Base-by-base conservation (phyloP, 495 filamentous ascomycete genomes). In the Penicillium mononematosum region DNA sequence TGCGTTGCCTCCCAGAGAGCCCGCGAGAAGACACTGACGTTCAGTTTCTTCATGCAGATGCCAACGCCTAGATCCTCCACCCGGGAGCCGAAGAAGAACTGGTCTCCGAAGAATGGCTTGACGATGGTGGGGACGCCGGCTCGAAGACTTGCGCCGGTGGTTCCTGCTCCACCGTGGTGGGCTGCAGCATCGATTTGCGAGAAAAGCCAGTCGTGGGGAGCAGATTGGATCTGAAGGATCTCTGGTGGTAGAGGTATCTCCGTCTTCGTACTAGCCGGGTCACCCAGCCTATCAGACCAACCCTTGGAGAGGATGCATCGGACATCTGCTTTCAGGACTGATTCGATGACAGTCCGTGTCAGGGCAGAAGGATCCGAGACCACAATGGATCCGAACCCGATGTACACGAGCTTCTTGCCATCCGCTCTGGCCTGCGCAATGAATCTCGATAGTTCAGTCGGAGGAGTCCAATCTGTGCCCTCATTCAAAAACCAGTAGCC, bases 401-500 rank as follows among this genome's bases (percentile, higher is more conserved):
- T 90, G 57, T 98, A 98, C 16, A 98, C 94, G 6, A 98, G 73
- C 78, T 92, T 96, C 75, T 96, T 96, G 39, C 80, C 81, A 60
- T 97, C 93, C 9, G 68, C 70, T 5, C 92, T 82, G 1, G 94
- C 95, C 56, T 84, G 83, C 16, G 77, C 67, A 64, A 98, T 97
- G 65, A 98, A 98, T 5, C 82, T 81, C 16, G 75, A 71, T 16
- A 98, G 82, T 56, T 93, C 91, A 25, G 76, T 66, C 0, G 91
- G 85, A 3, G 95, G 91, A 25, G 78, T 77, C 86, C 88, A 97
- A 45, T 83, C 73, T n/a, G 74, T 72, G 19, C 82, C 86, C 71
- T 96, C 91, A 59, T 93, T 89, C 43, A 98, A 78, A 70, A 97
- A 98, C 94, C 94, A 98, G 70, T 98, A 98, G 3, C 94, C 94